phyloP scores from a whole-genome alignment of 192 early-diverging fungal species.

The Jimgerdemannia lactiflua region DNA sequence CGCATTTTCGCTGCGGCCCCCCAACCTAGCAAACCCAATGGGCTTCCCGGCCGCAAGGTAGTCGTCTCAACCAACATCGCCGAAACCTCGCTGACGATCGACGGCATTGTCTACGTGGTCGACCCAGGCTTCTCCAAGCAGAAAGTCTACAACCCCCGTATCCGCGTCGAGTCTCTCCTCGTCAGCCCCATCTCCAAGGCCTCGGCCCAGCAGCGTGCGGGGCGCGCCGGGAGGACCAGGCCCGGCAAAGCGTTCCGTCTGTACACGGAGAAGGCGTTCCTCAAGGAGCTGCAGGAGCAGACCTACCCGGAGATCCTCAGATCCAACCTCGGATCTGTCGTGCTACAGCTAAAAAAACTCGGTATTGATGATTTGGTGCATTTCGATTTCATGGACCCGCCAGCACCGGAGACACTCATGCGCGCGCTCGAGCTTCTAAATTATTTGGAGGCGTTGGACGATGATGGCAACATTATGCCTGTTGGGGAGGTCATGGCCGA shows the following conservation, averaged over 20 bases:
- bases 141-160: slow-evolving; percentile 98
- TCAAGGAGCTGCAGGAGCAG: slow-evolving; percentile 91
- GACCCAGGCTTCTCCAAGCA: slow-evolving; percentile 99
- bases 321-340: slow-evolving; percentile 94
- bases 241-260: slow-evolving; percentile 97
- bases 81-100: slow-evolving; percentile 97
- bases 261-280: slow-evolving; percentile 97
- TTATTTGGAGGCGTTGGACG: slow-evolving; percentile 91
- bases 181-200: slow-evolving; percentile 96
- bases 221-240: slow-evolving; percentile 97
- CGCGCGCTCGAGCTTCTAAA: slow-evolving; percentile 94
- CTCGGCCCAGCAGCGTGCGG: slow-evolving; percentile 94
- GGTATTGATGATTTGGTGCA: slow-evolving; percentile 98
- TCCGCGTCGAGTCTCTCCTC: slow-evolving; percentile 92
- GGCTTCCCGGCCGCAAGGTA: slow-evolving; percentile 92
- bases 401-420: slow-evolving; percentile 98
- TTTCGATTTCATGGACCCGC: slow-evolving; percentile 99
- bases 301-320: slow-evolving; percentile 99
- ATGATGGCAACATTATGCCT: slow-evolving; percentile 90
- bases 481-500: slow-evolving; percentile 88
- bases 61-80: slow-evolving; percentile 98
- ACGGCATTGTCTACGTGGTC: slow-evolving; percentile 98
- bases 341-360: slow-evolving; percentile 96
- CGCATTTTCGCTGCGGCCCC: slow-evolving; percentile 93
- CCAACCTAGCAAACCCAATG: slow-evolving; percentile 68